Evolutionary conservation across 2,329 filamentous ascomycete genomes (phyloP).

Genomic region (Phaeosphaeria sp.): DNA sequence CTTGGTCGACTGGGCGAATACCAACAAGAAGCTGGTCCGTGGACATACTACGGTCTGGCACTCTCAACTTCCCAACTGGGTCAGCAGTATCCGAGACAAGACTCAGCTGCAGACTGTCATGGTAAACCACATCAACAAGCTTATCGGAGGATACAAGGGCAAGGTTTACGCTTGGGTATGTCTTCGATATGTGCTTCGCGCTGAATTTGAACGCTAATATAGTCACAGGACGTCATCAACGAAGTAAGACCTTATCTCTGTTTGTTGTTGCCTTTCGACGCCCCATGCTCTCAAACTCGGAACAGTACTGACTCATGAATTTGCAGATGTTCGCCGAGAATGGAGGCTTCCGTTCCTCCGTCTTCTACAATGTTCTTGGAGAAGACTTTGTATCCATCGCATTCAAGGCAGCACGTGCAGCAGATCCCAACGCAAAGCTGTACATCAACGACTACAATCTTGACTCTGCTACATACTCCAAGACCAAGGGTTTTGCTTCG

Average conservation of each 20-base stretch:
- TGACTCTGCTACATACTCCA: slow-evolving; percentile 65
- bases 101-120: slow-evolving; percentile 62
- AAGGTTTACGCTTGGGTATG: slow-evolving; percentile 64
- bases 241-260: no score
- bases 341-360: slow-evolving; percentile 64
- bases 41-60: slow-evolving; percentile 73
- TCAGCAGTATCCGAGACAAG: slow-evolving; percentile 62
- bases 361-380: slow-evolving; percentile 73
- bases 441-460: slow-evolving; percentile 78
- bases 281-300: neutral
- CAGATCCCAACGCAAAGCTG: slow-evolving; percentile 71
- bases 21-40: slow-evolving; percentile 65
- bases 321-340: slow-evolving; percentile 62
- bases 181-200: neutral
- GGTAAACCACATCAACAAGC: slow-evolving; percentile 65
- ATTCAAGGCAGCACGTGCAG: slow-evolving; percentile 70
- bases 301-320: neutral
- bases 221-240: slow-evolving; percentile 22
- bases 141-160: slow-evolving; percentile 67
- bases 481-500: slow-evolving; percentile 62
- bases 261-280: no score
- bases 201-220: neutral
- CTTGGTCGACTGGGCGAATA: slow-evolving; percentile 64
- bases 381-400: slow-evolving; percentile 70
- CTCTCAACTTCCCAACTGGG: slow-evolving; percentile 61